Evolutionary conservation across 2,329 filamentous ascomycete species (phyloP).

Genomic region (Aspergillus sp.): DNA sequence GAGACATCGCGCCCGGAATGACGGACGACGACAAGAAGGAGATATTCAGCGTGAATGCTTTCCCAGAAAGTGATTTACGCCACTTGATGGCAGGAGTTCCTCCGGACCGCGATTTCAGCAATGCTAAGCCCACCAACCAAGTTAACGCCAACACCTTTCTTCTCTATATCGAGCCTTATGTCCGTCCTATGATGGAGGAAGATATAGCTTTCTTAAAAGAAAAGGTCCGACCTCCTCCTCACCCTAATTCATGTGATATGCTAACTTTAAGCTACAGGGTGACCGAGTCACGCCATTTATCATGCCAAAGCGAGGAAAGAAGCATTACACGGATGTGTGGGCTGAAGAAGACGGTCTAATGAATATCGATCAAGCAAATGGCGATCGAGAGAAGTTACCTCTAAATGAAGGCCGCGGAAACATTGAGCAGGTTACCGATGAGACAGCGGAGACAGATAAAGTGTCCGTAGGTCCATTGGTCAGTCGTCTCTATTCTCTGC

Average conservation of each 20-base stretch:
- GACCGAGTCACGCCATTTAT: constrained; percentile 81
- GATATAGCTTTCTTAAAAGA: constrained; percentile 92
- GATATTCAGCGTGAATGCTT: constrained; percentile 83
- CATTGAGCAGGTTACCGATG: constrained; percentile 84
- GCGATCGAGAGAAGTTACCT: constrained; percentile 65
- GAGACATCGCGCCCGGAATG: constrained; percentile 71
- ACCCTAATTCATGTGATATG: neutral
- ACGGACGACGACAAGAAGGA: constrained; percentile 79
- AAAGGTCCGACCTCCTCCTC: constrained; percentile 49
- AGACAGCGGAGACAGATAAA: constrained; percentile 82
- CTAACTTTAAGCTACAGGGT: constrained; percentile 48
- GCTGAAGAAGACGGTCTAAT: constrained; percentile 86
- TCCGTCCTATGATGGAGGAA: constrained; percentile 85
- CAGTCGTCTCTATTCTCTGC: constrained; percentile 73
- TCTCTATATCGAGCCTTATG: constrained; percentile 89
- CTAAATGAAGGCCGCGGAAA: constrained; percentile 80
- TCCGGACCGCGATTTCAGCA: constrained; percentile 94
- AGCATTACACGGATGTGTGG: constrained; percentile 88
- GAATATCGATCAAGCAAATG: constrained; percentile 66
- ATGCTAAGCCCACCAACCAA: constrained; percentile 87
- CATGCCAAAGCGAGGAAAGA: constrained; percentile 80
- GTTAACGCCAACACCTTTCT: constrained; percentile 92
- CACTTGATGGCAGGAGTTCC: constrained; percentile 85
- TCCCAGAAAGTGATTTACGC: constrained; percentile 75
- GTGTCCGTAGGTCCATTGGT: constrained; percentile 86